These are phyloP conservation scores for Artemisia princeps DNA, from an alignment of 140 eudicot genomes.

Conservation along the genomic window DNA sequence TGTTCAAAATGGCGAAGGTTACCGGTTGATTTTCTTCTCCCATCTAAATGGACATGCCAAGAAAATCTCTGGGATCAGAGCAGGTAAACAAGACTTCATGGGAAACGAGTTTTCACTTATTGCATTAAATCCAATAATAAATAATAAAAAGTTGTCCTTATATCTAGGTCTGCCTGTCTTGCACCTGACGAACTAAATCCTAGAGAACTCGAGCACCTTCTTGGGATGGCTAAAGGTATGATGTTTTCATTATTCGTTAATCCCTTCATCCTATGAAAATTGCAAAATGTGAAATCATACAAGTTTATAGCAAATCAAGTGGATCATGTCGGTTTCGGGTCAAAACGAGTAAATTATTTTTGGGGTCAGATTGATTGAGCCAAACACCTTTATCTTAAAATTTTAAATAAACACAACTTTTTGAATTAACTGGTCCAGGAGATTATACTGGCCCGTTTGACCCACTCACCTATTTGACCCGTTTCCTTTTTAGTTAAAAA, in stretches of 20 bases:
- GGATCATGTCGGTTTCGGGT: too few species aligned
- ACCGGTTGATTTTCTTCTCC: conserved; percentile 68
- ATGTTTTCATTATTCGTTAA: conserved; percentile 6
- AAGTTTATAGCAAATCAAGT: too few species aligned
- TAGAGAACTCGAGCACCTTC: conserved; percentile 61
- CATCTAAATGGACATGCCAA: conserved; percentile 81
- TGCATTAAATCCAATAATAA: not conserved
- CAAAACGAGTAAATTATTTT: too few species aligned
- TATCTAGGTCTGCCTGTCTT: conserved; percentile 61
- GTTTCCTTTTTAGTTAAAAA: not conserved
- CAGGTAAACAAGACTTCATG: conserved; percentile 33
- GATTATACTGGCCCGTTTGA: too few species aligned
- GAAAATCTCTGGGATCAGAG: conserved; percentile 58
- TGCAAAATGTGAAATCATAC: not conserved
- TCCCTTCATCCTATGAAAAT: not conserved
- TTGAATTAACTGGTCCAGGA: not conserved
- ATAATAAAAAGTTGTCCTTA: not conserved
- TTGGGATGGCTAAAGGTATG: conserved; percentile 55
- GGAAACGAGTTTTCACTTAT: not conserved
- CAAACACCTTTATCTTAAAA: too few species aligned
- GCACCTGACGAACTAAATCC: conserved; percentile 78
- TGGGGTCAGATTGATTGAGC: too few species aligned
- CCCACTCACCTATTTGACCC: too few species aligned
- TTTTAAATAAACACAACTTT: too few species aligned
- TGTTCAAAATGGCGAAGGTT: conserved; percentile 89